phyloP scores from a whole-genome alignment of 2,329 filamentous ascomycete genomes.

The Tricladium varicosporioides region DNA sequence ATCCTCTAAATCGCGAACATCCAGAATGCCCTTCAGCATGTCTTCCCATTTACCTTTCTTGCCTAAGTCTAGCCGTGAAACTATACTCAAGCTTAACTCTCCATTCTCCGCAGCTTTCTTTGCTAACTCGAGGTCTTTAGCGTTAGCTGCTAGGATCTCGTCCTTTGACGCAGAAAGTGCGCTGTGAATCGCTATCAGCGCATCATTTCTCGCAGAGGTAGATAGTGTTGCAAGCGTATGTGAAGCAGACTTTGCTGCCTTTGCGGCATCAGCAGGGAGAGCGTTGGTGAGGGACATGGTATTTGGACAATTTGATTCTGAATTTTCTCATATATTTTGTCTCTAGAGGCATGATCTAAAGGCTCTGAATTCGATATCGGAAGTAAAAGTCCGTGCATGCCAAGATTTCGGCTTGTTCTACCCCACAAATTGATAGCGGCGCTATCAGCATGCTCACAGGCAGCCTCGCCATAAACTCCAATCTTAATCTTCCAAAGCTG shows the following conservation, averaged over 20 bases:
- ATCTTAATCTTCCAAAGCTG: neutral
- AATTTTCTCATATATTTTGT: neutral
- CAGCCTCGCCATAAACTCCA: neutral
- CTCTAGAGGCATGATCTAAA: neutral
- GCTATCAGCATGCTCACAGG: neutral
- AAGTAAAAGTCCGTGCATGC: neutral
- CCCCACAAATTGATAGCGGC: neutral
- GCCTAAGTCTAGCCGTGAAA: constrained; percentile 83
- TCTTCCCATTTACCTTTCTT: constrained; percentile 93
- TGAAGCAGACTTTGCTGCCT: constrained; percentile 76
- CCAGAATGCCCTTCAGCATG: constrained; percentile 92
- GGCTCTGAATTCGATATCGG: neutral
- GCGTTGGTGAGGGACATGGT: constrained; percentile 87
- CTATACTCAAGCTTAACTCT: constrained; percentile 73
- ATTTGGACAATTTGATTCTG: neutral
- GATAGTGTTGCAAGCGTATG: constrained; percentile 79
- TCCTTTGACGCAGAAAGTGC: constrained; percentile 70
- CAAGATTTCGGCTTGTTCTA: neutral
- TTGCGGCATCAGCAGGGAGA: constrained; percentile 73
- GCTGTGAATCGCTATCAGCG: constrained; percentile 77
- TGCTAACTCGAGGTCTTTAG: constrained; percentile 74
- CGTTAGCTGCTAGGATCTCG: constrained; percentile 83
- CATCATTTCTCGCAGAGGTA: constrained; percentile 74
- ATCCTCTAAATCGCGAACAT: constrained; percentile 81
- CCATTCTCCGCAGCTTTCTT: constrained; percentile 72